A percentile compares a stretch with the other conserved stretches of the same genome.
phyloP scores from a whole-genome alignment of 2,329 filamentous ascomycete species.

The Ceratocystis ficicola region DNA sequence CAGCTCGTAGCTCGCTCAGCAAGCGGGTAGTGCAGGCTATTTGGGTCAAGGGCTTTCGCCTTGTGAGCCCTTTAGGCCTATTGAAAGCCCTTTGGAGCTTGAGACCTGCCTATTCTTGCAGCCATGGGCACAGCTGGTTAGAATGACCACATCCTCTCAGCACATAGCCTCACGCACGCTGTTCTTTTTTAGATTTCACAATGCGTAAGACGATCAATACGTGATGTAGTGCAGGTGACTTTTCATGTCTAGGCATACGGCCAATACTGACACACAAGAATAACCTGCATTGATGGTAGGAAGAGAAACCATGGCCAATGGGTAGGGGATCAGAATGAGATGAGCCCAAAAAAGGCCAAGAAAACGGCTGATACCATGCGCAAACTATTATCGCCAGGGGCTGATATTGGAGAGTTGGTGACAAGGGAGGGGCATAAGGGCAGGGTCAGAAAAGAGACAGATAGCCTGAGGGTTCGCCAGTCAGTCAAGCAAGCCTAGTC shows the following conservation, averaged over 20 bases:
- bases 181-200: too few species aligned
- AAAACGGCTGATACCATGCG: neutral
- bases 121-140: neutral
- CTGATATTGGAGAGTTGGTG: neutral
- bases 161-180: neutral
- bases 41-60: neutral
- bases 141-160: too few species aligned
- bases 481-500: neutral
- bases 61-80: neutral
- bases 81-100: neutral
- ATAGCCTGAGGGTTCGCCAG: neutral
- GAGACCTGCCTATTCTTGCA: neutral
- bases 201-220: neutral
- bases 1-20: neutral
- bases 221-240: neutral
- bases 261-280: conserved; percentile 6
- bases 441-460: neutral
- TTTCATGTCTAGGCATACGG: neutral
- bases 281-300: neutral
- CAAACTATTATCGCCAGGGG: conserved; percentile 10
- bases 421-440: neutral
- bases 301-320: neutral
- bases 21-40: neutral
- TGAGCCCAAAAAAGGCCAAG: neutral
- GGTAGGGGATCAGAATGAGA: neutral